Conservation (phyloP, 352 stramenopile genomes). For the Pythium oligandrum region DNA sequence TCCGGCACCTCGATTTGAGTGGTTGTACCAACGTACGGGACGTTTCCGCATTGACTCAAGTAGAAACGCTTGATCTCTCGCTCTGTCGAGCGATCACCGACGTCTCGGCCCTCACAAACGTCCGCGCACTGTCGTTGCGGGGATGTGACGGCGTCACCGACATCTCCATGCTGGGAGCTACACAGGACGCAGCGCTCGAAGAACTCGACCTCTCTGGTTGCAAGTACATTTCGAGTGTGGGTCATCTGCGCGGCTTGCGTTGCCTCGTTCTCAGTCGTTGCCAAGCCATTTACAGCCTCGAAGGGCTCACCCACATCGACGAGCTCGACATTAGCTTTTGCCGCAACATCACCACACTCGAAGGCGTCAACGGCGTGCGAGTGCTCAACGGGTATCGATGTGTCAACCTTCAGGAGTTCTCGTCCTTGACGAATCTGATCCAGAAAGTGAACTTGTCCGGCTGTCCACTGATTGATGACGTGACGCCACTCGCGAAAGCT, state of each 20-base stretch:
- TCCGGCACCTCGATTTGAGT: slow-evolving; percentile 50
- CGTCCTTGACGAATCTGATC: slow-evolving; percentile 18
- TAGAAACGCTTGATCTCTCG: slow-evolving; percentile 33
- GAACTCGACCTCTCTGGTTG: slow-evolving; percentile 58
- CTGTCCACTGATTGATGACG: slow-evolving; percentile 42
- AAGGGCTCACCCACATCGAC: slow-evolving; percentile 32
- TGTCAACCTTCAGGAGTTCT: slow-evolving; percentile 38
- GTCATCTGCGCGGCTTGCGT: slow-evolving; percentile 29
- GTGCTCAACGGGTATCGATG: slow-evolving; percentile 52
- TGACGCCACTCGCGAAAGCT: slow-evolving; percentile 28
- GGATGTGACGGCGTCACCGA: slow-evolving; percentile 40
- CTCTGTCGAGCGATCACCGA: slow-evolving; percentile 30
- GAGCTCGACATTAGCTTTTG: slow-evolving; percentile 74
- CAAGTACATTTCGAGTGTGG: slow-evolving; percentile 29
- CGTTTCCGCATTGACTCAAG: slow-evolving; percentile 34
- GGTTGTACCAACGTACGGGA: slow-evolving; percentile 45
- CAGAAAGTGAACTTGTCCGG: slow-evolving; percentile 49
- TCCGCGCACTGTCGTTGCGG: slow-evolving; percentile 22
- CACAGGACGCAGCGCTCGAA: slow-evolving; percentile 15
- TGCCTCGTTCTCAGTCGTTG: slow-evolving; percentile 56
- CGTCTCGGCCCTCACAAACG: slow-evolving; percentile 17
- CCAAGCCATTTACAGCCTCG: slow-evolving; percentile 33
- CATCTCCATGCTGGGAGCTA: slow-evolving; percentile 29
- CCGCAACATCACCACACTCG: slow-evolving; percentile 35
- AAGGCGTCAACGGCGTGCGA: slow-evolving; percentile 21